Percentiles rank a stretch among this genome's conserved stretches.
Conservation (phyloP, 257 asterid species). For the Anisodus acutangulus region DNA sequence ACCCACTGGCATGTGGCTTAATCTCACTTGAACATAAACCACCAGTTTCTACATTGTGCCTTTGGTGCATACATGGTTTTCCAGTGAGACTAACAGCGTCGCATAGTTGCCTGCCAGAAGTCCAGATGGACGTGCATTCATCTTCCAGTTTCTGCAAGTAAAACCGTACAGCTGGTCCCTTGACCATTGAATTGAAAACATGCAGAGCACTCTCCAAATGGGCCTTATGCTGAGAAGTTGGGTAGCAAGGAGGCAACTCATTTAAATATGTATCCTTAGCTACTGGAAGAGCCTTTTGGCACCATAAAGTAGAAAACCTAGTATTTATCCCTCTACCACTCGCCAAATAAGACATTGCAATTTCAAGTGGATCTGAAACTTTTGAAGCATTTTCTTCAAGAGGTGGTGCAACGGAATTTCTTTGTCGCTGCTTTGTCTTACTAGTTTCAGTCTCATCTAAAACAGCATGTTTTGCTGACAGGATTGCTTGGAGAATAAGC, state of each 20-base stretch:
- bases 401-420: constrained; percentile 41
- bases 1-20: constrained; percentile 86
- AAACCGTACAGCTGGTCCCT: constrained; percentile 76
- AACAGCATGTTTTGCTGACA: constrained; percentile 53
- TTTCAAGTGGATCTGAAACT: constrained; percentile 52
- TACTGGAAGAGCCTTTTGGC: constrained; percentile 82
- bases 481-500: constrained; percentile 67
- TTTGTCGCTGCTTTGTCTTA: constrained; percentile 39
- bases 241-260: constrained; percentile 77
- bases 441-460: constrained; percentile 41
- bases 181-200: constrained; percentile 70
- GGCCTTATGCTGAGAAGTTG: constrained; percentile 79
- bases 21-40: constrained; percentile 39
- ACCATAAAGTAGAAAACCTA: constrained; percentile 81
- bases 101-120: constrained; percentile 86
- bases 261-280: constrained; percentile 81
- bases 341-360: constrained; percentile 61
- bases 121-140: constrained; percentile 86
- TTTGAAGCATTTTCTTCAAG: constrained; percentile 47
- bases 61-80: constrained; percentile 89
- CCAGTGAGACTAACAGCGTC: constrained; percentile 96
- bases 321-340: constrained; percentile 59
- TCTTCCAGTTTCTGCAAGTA: constrained; percentile 67
- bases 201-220: constrained; percentile 70
- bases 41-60: constrained; percentile 52